Evolutionary conservation across 495 filamentous ascomycete species (phyloP), one percentile per base, ranked within the genome.

Genomic region (Acidomyces sp.): DNA sequence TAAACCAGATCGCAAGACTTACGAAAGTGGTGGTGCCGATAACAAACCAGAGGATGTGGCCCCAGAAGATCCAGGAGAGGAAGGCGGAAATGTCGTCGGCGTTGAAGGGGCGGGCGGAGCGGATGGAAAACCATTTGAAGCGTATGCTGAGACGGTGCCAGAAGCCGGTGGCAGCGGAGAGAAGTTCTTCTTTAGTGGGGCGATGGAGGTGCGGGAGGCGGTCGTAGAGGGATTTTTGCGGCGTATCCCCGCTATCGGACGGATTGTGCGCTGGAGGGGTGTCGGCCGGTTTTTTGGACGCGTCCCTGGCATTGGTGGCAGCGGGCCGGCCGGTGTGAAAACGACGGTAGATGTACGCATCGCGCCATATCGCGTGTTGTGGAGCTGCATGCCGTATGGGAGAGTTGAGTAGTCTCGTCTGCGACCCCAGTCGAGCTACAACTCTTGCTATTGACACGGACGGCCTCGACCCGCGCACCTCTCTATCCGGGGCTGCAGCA

Each of bases 1-100:
- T 82, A 2, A 80, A 70, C 39, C 93, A 68, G 17, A 97, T 93
- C 7, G 83, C 64, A 30, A 94, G 66, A 0, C 85, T 93, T 62
- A 96, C 90, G 60, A 97, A 97, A 2, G 90, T 96, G 0, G 90
- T 97, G 2, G 90, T 97, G 37, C 90, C 90, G 31, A 95, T 69
- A 15, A 95, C 70, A 42, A 97, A 72, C 90, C 90, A 97, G 22
- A 94, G 70, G 28, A 97, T 63, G 62, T 97, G 92, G 0, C 90
- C 90, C 24, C 94, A 66, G 28, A 97, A 62, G 39, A 95, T 75
- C 88, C 90, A 97, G 2, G 88, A 94, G 31, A 94, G 77, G 49
- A 97, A 85, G 3, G 88, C 92, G 30, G 82, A 76, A 58, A 94
- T 92, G 55, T 97, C 90, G 58, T 97, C 90, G 16, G 77, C 70